phyloP scores from a whole-genome alignment of 352 stramenopile species.

The Pythium vanterpoolii region DNA sequence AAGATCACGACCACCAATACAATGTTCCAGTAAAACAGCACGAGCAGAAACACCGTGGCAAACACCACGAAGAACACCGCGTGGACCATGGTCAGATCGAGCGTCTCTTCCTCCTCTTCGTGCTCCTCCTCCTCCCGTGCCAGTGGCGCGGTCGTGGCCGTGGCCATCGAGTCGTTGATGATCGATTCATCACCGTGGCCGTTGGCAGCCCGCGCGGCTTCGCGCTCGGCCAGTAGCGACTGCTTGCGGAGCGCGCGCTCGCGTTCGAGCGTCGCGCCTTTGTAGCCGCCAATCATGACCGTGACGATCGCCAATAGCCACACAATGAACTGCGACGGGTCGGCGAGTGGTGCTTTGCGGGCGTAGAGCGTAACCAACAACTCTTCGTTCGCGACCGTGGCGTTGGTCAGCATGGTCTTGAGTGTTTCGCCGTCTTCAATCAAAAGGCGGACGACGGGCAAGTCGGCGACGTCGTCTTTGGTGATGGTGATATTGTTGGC shows the following conservation, averaged over 20 bases:
- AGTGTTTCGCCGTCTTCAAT: conserved; percentile 56
- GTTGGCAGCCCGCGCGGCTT: neutral
- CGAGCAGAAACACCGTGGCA: conserved; percentile 84
- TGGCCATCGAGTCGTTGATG: conserved; percentile 33
- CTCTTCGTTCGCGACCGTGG: conserved; percentile 24
- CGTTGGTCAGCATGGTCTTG: conserved; percentile 34
- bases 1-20: conserved; percentile 75
- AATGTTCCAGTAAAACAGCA: conserved; percentile 89
- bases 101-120: conserved; percentile 62
- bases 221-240: conserved; percentile 14
- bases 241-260: conserved; percentile 47
- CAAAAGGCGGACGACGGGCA: conserved; percentile 69
- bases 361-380: conserved; percentile 61
- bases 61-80: conserved; percentile 90
- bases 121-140: conserved; percentile 37
- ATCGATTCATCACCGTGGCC: conserved; percentile 38
- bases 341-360: conserved; percentile 48
- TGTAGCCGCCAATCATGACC: conserved; percentile 72
- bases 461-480: conserved; percentile 37
- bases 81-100: conserved; percentile 89
- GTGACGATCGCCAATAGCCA: conserved; percentile 75
- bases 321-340: conserved; percentile 69
- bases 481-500: conserved; percentile 31
- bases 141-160: conserved; percentile 23
- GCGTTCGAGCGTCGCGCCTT: conserved; percentile 59